Conservation (phyloP, 2,329 filamentous ascomycete species). For the Exserohilum turcica region DNA sequence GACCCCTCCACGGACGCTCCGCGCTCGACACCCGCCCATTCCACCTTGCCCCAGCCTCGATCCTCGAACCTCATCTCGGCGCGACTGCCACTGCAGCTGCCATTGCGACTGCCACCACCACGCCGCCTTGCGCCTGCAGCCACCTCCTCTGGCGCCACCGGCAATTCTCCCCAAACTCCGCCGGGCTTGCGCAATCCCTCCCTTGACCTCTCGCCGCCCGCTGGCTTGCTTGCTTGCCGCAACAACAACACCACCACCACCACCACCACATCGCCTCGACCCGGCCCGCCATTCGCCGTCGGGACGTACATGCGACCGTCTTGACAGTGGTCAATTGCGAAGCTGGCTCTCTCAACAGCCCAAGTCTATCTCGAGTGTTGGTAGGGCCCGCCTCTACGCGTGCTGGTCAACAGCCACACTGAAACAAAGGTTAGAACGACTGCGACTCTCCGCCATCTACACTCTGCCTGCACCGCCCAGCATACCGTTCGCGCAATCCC, state of each 20-base stretch:
- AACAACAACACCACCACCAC: too few species aligned
- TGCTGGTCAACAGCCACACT: conserved; percentile 16
- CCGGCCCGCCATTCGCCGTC: conserved; percentile 15
- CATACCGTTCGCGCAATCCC: background rate
- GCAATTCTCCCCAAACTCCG: background rate
- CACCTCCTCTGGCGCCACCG: conserved; percentile 13
- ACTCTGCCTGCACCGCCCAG: background rate
- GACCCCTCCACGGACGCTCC: conserved; percentile 8
- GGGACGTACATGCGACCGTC: conserved; percentile 15
- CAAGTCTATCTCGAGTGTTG: conserved; percentile 15
- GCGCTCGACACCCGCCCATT: background rate
- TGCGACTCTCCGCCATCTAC: conserved; percentile 4
- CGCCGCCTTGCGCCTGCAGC: conserved; percentile 8
- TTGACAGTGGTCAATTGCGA: conserved; percentile 20
- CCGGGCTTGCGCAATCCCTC: background rate
- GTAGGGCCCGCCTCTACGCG: conserved; percentile 14
- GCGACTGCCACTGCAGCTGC: background rate
- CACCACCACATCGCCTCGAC: conserved; percentile 21
- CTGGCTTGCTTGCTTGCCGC: conserved; percentile 12
- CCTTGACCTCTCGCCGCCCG: background rate
- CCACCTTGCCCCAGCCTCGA: background rate
- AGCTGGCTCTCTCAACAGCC: conserved; percentile 20
- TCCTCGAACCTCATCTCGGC: background rate
- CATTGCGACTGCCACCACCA: background rate
- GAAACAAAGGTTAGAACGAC: conserved; percentile 28